phyloP scores from a whole-genome alignment of 2,329 filamentous ascomycete genomes.

The Orbilia oligospora region DNA sequence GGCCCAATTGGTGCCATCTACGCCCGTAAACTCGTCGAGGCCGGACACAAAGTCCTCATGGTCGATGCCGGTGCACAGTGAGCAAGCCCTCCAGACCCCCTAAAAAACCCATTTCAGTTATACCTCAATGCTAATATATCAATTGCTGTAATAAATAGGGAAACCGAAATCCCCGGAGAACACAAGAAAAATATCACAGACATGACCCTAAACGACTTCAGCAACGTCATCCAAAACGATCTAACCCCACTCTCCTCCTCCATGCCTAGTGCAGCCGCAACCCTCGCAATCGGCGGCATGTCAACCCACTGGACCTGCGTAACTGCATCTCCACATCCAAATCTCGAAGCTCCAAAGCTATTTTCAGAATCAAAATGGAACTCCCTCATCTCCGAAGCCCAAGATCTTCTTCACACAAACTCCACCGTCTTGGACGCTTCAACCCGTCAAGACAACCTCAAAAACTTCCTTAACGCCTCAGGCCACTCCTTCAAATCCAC shows the following conservation, averaged over 20 bases:
- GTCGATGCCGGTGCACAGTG: constrained; percentile 64
- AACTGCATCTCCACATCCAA: constrained; percentile 52
- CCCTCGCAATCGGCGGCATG: constrained; percentile 64
- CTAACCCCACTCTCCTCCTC: constrained; percentile 11
- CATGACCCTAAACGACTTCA: constrained; percentile 37
- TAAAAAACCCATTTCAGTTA: constrained; percentile 16
- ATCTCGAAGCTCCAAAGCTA: constrained; percentile 60
- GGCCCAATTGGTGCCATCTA: constrained; percentile 64
- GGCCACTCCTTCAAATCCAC: constrained; percentile 43
- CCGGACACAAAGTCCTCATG: constrained; percentile 62
- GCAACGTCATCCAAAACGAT: constrained; percentile 29
- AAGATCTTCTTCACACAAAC: constrained; percentile 51
- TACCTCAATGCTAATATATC: constrained; percentile 3
- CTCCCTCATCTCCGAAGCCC: constrained; percentile 10
- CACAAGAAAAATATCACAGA: constrained; percentile 64
- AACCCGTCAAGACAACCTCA: constrained; percentile 55
- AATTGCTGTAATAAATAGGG: constrained; percentile 36
- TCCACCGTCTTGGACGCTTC: constrained; percentile 45
- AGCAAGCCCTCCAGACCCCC: constrained; percentile 13
- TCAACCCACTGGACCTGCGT: constrained; percentile 64
- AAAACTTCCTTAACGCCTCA: constrained; percentile 19
- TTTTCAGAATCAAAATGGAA: constrained; percentile 61
- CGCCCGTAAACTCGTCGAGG: constrained; percentile 61
- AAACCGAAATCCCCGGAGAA: constrained; percentile 60
- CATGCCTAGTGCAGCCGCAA: constrained; percentile 60